Conservation (phyloP, 2,329 filamentous ascomycete species). For the Didymella glomerata region DNA sequence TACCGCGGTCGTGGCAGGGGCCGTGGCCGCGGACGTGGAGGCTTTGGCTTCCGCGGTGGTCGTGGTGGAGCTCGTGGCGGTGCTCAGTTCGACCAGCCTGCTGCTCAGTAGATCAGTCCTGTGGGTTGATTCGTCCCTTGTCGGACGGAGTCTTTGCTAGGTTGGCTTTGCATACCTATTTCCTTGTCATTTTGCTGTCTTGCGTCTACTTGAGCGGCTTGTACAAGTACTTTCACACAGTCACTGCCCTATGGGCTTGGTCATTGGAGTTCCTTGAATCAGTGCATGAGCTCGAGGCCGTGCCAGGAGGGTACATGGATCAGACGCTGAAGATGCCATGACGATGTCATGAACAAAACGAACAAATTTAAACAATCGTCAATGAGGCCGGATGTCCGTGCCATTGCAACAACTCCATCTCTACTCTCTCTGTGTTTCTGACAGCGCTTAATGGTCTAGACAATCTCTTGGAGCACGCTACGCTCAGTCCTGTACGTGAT, state of each 20-base stretch:
- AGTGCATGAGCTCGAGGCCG: conserved; percentile 15
- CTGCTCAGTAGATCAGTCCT: conserved; percentile 25
- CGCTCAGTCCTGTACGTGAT: no score
- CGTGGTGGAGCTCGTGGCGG: conserved; percentile 52
- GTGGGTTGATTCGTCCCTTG: neutral
- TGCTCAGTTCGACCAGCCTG: conserved; percentile 37
- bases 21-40: conserved; percentile 65
- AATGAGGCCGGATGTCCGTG: conserved; percentile 5
- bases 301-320: conserved; percentile 3
- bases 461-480: no score
- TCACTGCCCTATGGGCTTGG: conserved; percentile 25
- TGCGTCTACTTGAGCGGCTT: conserved; percentile 28
- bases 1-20: conserved; percentile 83
- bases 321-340: conserved; percentile 11
- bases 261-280: conserved; percentile 22
- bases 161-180: conserved; percentile 6
- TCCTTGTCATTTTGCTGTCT: conserved; percentile 14
- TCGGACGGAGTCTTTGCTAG: neutral
- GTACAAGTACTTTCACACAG: conserved; percentile 25
- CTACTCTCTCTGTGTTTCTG: no score
- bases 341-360: conserved; percentile 16
- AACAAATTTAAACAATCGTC: conserved; percentile 10
- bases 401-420: no score
- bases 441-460: no score
- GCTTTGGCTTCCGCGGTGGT: conserved; percentile 57